Base-by-base conservation (phyloP, 306 rosid species). In the Vigna hirtella region DNA sequence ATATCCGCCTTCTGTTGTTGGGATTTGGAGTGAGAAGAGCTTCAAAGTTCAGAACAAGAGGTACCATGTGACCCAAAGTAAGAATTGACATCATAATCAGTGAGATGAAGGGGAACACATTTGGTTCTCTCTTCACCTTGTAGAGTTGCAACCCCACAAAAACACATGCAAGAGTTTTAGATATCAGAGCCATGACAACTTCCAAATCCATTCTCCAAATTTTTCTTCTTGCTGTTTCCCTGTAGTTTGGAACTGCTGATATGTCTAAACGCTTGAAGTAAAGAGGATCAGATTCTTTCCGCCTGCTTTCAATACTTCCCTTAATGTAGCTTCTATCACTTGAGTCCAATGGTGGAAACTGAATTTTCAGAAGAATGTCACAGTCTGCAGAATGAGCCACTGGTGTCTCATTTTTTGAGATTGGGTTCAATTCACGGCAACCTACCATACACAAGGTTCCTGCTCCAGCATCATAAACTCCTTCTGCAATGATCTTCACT, bases 401-500 rank as follows among this genome's bases (percentile, higher is more conserved):
- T 51, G 78, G 53, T 57, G 18, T 70, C 26, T 48, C 62, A 67
- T 24, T 34, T 2, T 22, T 24, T 55, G 28, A 2, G 28, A 26
- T 26, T 26, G 77, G 61, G 64, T n/a, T 52, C 45, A 81, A 45
- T n/a, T 77, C 66, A 36, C 89, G 77, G 81, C 91, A 92, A 70
- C 93, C 97, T 10, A 86, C 66, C 97, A 90, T 88, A 34, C 97
- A 92, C 82, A 92, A 83, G 51, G 58, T 84, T 83, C 94, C 97
- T 42, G 82, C 51, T 74, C 75, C 55, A n/a, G 83, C 78, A 82
- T 89, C 86, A 85, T 90, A 90, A 11, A 69, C 51, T 76, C 97
- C 94, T 82, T 92, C 94, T 2, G 91, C 91, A 13, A 66, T 57
- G 62, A 90, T 82, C 10, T 78, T 72, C 70, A 72, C 75, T 3